Conservation (phyloP, 768 basidiomycete genomes). For the Krasilnikovozyma curviuscula region DNA sequence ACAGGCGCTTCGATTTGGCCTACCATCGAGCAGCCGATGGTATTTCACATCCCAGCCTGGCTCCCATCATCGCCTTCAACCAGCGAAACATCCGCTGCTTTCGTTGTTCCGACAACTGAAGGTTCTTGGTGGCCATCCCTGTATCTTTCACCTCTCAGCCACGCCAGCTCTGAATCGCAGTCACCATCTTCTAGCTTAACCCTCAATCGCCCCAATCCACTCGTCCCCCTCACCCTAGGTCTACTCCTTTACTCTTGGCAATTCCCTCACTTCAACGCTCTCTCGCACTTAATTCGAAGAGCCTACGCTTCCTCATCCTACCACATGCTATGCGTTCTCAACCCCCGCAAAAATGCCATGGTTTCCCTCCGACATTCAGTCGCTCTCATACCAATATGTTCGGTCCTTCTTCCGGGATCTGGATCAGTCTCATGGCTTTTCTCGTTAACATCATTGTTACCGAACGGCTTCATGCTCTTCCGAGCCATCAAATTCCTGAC, state of each 20-base stretch:
- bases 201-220: slow-evolving; percentile 73
- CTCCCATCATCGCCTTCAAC: slow-evolving; percentile 10
- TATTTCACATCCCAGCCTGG: slow-evolving; percentile 35
- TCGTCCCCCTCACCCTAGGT: slow-evolving; percentile 62
- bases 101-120: too few species aligned
- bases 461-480: slow-evolving; percentile 49
- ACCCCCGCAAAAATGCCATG: slow-evolving; percentile 57
- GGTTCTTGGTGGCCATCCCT: slow-evolving; percentile 30
- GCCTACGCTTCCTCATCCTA: slow-evolving; percentile 89
- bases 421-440: slow-evolving; percentile 88
- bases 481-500: slow-evolving; percentile 62
- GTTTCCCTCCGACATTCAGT: slow-evolving; percentile 69
- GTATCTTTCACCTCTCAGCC: slow-evolving; percentile 4
- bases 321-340: slow-evolving; percentile 68
- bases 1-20: slow-evolving; percentile 64
- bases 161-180: slow-evolving; percentile 6
- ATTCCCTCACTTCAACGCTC: slow-evolving; percentile 90
- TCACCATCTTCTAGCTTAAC: too few species aligned
- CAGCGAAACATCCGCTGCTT: slow-evolving; percentile 10
- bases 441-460: slow-evolving; percentile 51
- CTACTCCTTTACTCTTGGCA: slow-evolving; percentile 88
- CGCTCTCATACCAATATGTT: slow-evolving; percentile 56
- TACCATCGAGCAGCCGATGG: slow-evolving; percentile 38
- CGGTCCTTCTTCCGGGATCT: slow-evolving; percentile 61
- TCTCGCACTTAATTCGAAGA: slow-evolving; percentile 68